phyloP scores from a whole-genome alignment of 495 filamentous ascomycete genomes.

The Lasiosphaeria miniovina region DNA sequence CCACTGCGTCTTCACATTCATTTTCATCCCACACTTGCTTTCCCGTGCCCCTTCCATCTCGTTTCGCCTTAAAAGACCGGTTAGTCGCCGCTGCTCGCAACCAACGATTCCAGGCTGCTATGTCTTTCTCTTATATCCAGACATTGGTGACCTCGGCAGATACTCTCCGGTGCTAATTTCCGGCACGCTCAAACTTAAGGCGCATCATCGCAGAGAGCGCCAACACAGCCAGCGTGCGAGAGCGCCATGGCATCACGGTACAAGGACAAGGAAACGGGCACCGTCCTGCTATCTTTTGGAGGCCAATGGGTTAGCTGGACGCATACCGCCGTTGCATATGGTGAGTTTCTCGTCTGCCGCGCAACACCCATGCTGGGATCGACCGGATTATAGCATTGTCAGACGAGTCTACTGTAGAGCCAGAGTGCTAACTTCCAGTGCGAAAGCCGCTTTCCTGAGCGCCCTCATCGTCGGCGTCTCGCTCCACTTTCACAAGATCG shows the following conservation, averaged over 20 bases:
- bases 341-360: constrained; percentile 39
- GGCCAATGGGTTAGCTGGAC: constrained; percentile 89
- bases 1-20: too few relatives aligned
- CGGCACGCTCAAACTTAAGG: too few relatives aligned
- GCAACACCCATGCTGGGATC: neutral
- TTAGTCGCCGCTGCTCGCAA: too few relatives aligned
- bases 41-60: too few relatives aligned
- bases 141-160: too few relatives aligned
- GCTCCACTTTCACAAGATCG: constrained; percentile 94
- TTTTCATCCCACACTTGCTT: too few relatives aligned
- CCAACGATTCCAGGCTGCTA: too few relatives aligned
- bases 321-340: constrained; percentile 81
- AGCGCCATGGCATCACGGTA: constrained; percentile 50
- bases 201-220: too few relatives aligned
- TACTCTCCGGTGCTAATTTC: too few relatives aligned
- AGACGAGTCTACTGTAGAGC: neutral
- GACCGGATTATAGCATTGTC: neutral
- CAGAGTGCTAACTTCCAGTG: neutral
- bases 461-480: constrained; percentile 80
- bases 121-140: too few relatives aligned
- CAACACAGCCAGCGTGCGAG: too few relatives aligned
- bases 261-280: constrained; percentile 69
- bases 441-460: constrained; percentile 77
- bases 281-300: constrained; percentile 74
- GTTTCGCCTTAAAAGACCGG: too few relatives aligned